A percentile compares a stretch with the other conserved stretches of the same genome.
phyloP scores from a whole-genome alignment of 495 filamentous ascomycete genomes.

The Daldinia caldariorum region DNA sequence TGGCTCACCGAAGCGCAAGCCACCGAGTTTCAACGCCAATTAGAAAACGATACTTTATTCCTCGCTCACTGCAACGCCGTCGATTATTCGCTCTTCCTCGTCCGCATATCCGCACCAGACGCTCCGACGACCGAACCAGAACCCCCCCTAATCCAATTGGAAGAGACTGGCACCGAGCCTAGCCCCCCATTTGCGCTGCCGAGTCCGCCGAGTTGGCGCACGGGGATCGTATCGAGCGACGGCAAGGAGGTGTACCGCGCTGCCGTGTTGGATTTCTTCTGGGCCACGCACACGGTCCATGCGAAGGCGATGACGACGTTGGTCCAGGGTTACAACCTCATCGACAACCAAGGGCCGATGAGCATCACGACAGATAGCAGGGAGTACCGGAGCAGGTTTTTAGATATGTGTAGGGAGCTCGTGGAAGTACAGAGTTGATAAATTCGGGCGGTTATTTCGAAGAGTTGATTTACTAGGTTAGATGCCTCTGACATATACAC shows the following conservation, averaged over 20 bases:
- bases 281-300: conserved; percentile 72
- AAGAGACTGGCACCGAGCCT: conserved; percentile 13
- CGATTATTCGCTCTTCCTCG: conserved; percentile 75
- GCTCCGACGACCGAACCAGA: conserved; percentile 33
- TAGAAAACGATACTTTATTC: conserved; percentile 68
- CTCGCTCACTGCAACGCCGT: conserved; percentile 68
- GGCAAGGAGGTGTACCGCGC: conserved; percentile 71
- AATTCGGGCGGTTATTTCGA: background rate
- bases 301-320: conserved; percentile 69
- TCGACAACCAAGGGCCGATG: conserved; percentile 70
- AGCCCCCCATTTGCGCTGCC: conserved; percentile 47
- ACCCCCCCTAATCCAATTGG: conserved; percentile 34
- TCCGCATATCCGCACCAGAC: conserved; percentile 57
- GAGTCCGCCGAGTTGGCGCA: conserved; percentile 61
- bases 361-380: conserved; percentile 72
- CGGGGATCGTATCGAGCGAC: conserved; percentile 65
- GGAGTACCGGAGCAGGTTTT: conserved; percentile 72
- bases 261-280: conserved; percentile 75
- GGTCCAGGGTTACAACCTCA: conserved; percentile 67
- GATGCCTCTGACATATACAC: background rate
- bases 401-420: conserved; percentile 67
- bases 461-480: background rate
- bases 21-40: conserved; percentile 57
- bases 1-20: conserved; percentile 60
- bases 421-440: conserved; percentile 60